These are phyloP conservation scores for Polymyxa betae DNA, from an alignment of 208 protist species.

Conservation along the genomic window DNA sequence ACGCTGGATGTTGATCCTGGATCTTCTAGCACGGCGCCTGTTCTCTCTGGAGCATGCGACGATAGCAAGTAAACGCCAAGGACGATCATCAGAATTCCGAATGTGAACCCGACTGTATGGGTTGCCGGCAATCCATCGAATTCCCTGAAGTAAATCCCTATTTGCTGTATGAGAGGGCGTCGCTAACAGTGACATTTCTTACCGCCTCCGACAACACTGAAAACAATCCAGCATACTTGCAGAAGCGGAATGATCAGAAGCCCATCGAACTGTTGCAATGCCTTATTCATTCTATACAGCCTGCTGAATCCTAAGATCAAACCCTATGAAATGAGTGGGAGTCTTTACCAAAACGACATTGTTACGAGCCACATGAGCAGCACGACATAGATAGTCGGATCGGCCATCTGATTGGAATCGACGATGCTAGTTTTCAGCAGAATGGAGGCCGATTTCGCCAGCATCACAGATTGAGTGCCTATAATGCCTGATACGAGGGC, in stretches of 20 bases:
- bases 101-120: neutral
- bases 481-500: constrained; percentile 20
- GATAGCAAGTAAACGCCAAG: constrained; percentile 1
- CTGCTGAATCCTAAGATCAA: neutral
- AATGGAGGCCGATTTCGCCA: constrained; percentile 42
- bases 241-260: constrained; percentile 51
- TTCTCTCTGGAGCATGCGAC: neutral
- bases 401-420: constrained; percentile 21
- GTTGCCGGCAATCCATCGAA: neutral
- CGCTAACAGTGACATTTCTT: neutral
- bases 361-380: neutral
- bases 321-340: no score
- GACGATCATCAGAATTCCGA: constrained; percentile 31
- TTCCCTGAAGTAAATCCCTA: constrained; percentile 43
- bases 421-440: constrained; percentile 1
- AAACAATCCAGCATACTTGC: constrained; percentile 31
- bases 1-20: neutral
- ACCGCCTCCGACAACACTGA: constrained; percentile 33
- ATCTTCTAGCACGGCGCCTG: neutral
- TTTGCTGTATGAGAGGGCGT: neutral
- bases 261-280: neutral
- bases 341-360: neutral
- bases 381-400: constrained; percentile 19
- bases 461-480: constrained; percentile 2
- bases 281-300: constrained; percentile 31